These are phyloP conservation scores for Solanum medicagineum DNA, from an alignment of 257 asterid species.

Conservation along the genomic window DNA sequence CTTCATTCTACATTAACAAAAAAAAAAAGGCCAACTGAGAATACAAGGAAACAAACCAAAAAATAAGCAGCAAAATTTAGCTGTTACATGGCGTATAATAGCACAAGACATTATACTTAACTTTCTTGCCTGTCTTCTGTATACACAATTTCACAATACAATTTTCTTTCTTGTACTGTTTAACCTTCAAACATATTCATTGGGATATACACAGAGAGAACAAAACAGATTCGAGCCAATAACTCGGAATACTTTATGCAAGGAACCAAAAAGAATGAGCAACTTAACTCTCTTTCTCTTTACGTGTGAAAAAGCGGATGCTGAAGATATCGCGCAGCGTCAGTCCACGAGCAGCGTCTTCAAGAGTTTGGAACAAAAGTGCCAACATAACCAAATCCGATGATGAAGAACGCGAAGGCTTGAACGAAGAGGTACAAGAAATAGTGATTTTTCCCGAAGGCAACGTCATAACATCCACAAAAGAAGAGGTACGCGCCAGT, in stretches of 20 bases:
- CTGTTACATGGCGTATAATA: not conserved
- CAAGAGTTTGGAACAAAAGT: conserved; percentile 46
- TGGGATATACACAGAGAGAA: conserved; percentile 19
- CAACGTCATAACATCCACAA: conserved; percentile 63
- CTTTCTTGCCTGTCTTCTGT: not conserved
- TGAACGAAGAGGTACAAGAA: conserved; percentile 55
- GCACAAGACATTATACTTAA: not conserved
- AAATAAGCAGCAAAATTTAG: not conserved
- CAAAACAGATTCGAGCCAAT: conserved; percentile 25
- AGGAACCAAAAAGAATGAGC: conserved; percentile 38
- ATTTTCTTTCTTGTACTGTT: not conserved
- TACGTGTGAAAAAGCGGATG: conserved; percentile 20
- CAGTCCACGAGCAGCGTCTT: not conserved
- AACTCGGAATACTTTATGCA: conserved; percentile 34
- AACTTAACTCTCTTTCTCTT: conserved; percentile 1
- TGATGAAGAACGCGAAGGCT: conserved; percentile 55
- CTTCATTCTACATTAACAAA: not conserved
- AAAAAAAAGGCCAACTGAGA: not conserved
- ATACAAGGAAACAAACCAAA: not conserved
- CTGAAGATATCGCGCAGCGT: not conserved
- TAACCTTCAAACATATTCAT: not conserved
- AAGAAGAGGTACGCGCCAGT: conserved; percentile 53
- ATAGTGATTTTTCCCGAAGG: conserved; percentile 44
- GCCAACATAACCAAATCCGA: conserved; percentile 72
- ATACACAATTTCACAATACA: not conserved